These are phyloP conservation scores for Conticribra guillardii DNA, from an alignment of 108 stramenopile species.

Conservation along the genomic window DNA sequence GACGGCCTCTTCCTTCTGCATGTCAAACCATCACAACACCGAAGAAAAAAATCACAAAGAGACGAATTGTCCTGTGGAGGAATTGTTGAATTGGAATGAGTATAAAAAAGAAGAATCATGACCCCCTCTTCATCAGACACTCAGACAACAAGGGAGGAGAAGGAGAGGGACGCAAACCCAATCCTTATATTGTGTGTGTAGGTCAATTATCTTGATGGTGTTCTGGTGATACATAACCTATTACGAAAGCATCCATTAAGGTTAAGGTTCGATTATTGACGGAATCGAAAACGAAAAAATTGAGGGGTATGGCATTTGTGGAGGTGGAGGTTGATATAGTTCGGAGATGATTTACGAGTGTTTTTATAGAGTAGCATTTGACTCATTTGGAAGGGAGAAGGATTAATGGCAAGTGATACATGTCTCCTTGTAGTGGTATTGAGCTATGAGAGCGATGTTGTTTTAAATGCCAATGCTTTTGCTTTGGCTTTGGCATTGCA, in stretches of 20 bases:
- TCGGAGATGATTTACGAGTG: conserved; percentile 86
- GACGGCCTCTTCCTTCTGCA: too few relatives aligned
- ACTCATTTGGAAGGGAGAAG: conserved; percentile 89
- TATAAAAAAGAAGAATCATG: conserved; percentile 4
- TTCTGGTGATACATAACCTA: conserved; percentile 21
- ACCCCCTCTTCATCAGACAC: background rate
- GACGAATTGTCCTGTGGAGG: conserved; percentile 26
- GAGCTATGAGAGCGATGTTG: too few relatives aligned
- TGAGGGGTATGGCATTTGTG: conserved; percentile 91
- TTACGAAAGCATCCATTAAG: conserved; percentile 52
- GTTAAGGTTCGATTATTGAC: conserved; percentile 87
- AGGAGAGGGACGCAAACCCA: conserved; percentile 42
- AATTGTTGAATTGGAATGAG: conserved; percentile 36
- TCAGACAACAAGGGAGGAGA: conserved; percentile 5
- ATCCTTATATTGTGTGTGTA: conserved; percentile 90
- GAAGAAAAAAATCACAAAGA: too few relatives aligned
- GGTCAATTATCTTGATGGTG: conserved; percentile 93
- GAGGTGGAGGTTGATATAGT: conserved; percentile 64
- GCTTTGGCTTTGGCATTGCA: too few relatives aligned
- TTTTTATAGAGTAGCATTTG: conserved; percentile 87
- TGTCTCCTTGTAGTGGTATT: too few relatives aligned
- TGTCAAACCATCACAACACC: too few relatives aligned
- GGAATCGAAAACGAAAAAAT: conserved; percentile 74
- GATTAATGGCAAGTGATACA: conserved; percentile 78
- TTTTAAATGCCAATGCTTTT: too few relatives aligned